Evolutionary conservation across 2,329 filamentous ascomycete genomes (phyloP).

Genomic region (Penicillium palitans): DNA sequence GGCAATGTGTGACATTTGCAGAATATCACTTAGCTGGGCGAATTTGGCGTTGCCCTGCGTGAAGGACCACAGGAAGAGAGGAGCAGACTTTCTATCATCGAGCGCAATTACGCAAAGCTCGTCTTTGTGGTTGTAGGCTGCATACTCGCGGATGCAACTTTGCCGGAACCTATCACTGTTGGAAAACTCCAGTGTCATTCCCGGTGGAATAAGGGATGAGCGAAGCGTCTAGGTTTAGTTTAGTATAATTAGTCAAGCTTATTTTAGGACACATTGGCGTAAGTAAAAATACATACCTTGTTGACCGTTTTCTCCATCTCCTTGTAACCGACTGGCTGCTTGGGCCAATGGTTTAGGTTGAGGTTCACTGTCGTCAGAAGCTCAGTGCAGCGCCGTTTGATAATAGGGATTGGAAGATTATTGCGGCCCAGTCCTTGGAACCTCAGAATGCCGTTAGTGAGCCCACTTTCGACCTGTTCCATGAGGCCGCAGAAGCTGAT

Average conservation of each 20-base stretch:
- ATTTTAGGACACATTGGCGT: background rate
- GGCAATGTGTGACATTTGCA: background rate
- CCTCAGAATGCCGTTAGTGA: background rate
- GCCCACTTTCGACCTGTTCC: constrained; percentile 5
- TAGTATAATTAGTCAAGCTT: background rate
- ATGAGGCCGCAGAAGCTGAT: constrained; percentile 7
- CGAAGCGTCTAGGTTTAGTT: background rate
- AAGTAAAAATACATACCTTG: constrained; percentile 5
- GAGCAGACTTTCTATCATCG: constrained; percentile 9
- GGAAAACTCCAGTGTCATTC: background rate
- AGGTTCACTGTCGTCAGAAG: constrained; percentile 11
- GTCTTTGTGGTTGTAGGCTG: constrained; percentile 15
- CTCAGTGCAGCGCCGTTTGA: constrained; percentile 16
- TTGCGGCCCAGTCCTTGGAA: constrained; percentile 5
- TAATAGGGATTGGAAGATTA: background rate
- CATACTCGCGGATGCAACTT: constrained; percentile 9
- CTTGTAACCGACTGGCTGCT: constrained; percentile 3
- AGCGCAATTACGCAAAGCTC: constrained; percentile 15
- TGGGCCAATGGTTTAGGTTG: constrained; percentile 13
- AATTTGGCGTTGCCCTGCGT: constrained; percentile 1
- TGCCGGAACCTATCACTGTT: constrained; percentile 6
- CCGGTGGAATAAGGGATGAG: background rate
- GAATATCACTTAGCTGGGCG: constrained; percentile 1
- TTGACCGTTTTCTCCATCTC: constrained; percentile 1
- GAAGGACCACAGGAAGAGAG: constrained; percentile 4